Evolutionary conservation across 2,329 filamentous ascomycete genomes (phyloP).

Genomic region (Pyrenophora seminiperda): DNA sequence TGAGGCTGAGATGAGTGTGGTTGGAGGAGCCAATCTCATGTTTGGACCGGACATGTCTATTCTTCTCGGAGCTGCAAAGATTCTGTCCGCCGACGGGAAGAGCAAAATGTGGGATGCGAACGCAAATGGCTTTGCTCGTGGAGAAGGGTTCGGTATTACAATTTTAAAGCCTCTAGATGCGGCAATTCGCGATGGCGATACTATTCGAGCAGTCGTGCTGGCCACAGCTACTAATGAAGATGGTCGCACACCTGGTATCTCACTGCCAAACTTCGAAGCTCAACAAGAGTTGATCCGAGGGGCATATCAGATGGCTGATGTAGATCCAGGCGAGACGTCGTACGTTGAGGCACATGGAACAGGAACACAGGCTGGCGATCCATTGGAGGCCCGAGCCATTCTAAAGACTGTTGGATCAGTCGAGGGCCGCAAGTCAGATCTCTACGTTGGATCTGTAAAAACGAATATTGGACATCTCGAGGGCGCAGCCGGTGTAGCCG

Average conservation of each 20-base stretch:
- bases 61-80: conserved; percentile 5
- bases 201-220: conserved; percentile 35
- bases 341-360: conserved; percentile 53
- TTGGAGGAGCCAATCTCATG: conserved; percentile 49
- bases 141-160: conserved; percentile 36
- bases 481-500: conserved; percentile 28
- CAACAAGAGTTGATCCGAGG: conserved; percentile 41
- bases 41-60: conserved; percentile 19
- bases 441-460: conserved; percentile 39
- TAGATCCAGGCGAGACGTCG: conserved; percentile 32
- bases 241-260: conserved; percentile 62
- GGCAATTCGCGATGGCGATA: conserved; percentile 35
- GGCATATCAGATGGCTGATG: conserved; percentile 28
- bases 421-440: conserved; percentile 21
- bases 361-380: conserved; percentile 54
- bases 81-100: conserved; percentile 23
- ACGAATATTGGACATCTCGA: conserved; percentile 45
- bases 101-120: conserved; percentile 39
- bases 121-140: conserved; percentile 35
- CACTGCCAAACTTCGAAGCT: conserved; percentile 61
- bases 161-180: conserved; percentile 34
- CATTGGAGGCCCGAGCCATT: conserved; percentile 36
- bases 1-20: conserved; percentile 40
- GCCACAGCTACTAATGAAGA: conserved; percentile 53
- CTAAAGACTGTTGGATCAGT: conserved; percentile 30